Percentiles rank a stretch among this genome's conserved stretches.
Evolutionary conservation across 768 basidiomycete genomes (phyloP).

Genomic region (Xerocomus spinulosus): DNA sequence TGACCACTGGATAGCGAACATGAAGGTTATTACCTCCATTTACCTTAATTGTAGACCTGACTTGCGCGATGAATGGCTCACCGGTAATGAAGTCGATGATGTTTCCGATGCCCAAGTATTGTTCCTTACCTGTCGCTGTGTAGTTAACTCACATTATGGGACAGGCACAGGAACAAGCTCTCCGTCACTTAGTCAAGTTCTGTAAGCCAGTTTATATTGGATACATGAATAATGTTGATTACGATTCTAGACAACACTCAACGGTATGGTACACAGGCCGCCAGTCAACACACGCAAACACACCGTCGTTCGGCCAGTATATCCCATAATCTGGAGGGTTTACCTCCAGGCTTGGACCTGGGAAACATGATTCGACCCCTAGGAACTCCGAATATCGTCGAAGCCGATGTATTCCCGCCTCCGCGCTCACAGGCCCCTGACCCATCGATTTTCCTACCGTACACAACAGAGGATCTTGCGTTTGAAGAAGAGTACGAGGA

Average conservation of each 20-base stretch:
- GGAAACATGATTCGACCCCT: slow-evolving; percentile 68
- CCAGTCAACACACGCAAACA: slow-evolving; percentile 47
- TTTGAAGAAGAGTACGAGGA: slow-evolving; percentile 98
- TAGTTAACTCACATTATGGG: slow-evolving; percentile 9
- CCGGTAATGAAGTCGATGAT: slow-evolving; percentile 88
- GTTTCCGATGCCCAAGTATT: slow-evolving; percentile 84
- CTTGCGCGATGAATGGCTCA: slow-evolving; percentile 95
- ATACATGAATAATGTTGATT: slow-evolving; percentile 5
- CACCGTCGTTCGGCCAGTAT: slow-evolving; percentile 83
- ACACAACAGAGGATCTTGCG: slow-evolving; percentile 89
- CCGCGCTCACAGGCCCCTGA: slow-evolving; percentile 82
- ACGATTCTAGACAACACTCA: slow-evolving; percentile 73
- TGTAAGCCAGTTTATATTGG: slow-evolving; percentile 52
- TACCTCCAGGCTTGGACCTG: slow-evolving; percentile 70
- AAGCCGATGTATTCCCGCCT: slow-evolving; percentile 94
- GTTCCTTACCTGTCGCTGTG: slow-evolving; percentile 2
- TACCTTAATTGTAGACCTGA: slow-evolving; percentile 97
- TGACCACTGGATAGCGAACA: slow-evolving; percentile 65
- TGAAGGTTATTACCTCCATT: slow-evolving; percentile 99
- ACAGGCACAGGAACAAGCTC: slow-evolving; percentile 91
- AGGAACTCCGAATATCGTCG: slow-evolving; percentile 72
- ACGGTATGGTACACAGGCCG: slow-evolving; percentile 68
- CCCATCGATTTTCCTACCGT: slow-evolving; percentile 80
- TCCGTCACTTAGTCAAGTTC: slow-evolving; percentile 91
- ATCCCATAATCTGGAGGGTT: slow-evolving; percentile 74